Conservation (phyloP, 352 stramenopile genomes). For the Phytophthora sp. region DNA sequence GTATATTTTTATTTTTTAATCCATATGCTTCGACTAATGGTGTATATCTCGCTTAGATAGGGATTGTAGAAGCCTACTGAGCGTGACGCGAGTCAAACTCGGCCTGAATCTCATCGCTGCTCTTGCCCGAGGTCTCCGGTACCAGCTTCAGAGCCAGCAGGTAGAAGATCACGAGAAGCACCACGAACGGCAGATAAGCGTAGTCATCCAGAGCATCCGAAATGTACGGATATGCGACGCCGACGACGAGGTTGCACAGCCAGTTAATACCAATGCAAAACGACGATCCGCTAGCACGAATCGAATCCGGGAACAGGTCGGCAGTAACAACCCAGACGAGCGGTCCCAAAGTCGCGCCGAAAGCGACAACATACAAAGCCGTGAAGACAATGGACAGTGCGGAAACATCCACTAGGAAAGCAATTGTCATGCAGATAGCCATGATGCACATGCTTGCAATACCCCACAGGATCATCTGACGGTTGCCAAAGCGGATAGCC, state of each 20-base stretch:
- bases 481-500: conserved; percentile 53
- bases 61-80: not conserved
- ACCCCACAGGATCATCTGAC: conserved; percentile 57
- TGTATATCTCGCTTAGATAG: not conserved
- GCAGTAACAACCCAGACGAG: conserved; percentile 34
- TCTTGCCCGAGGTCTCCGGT: conserved; percentile 27
- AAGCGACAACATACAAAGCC: conserved; percentile 46
- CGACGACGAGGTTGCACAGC: conserved; percentile 39
- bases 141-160: conserved; percentile 20
- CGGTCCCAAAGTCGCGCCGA: conserved; percentile 25
- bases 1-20: not conserved
- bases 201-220: conserved; percentile 38
- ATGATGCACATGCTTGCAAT: conserved; percentile 50
- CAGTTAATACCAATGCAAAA: conserved; percentile 33
- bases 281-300: conserved; percentile 28
- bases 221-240: conserved; percentile 50
- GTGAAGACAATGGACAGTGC: conserved; percentile 53
- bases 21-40: not conserved
- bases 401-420: conserved; percentile 48
- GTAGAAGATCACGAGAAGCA: conserved; percentile 30
- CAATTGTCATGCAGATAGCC: conserved; percentile 59
- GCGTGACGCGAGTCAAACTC: conserved; percentile 24
- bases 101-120: conserved; percentile 26
- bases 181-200: conserved; percentile 43
- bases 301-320: conserved; percentile 31